These are phyloP conservation scores for Ophiostoma piceae DNA, from an alignment of 2,329 filamentous ascomycete genomes.

Conservation along the genomic window DNA sequence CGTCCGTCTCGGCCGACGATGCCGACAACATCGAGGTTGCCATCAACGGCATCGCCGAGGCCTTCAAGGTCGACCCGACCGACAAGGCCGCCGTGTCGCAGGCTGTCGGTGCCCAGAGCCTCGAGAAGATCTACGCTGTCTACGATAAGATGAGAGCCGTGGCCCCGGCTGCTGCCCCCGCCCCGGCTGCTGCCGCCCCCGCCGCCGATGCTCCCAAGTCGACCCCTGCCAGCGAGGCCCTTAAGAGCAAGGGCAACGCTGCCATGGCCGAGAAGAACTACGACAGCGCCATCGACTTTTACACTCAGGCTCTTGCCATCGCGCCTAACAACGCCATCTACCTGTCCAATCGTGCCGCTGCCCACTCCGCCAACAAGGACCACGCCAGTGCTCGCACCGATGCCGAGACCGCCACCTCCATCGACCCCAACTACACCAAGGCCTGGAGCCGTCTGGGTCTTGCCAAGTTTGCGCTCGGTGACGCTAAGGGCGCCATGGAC, in stretches of 20 bases:
- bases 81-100: constrained; percentile 67
- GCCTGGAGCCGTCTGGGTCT: constrained; percentile 92
- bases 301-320: constrained; percentile 78
- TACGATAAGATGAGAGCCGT: constrained; percentile 78
- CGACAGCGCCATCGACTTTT: constrained; percentile 70
- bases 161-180: constrained; percentile 33
- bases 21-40: constrained; percentile 92
- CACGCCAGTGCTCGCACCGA: constrained; percentile 80
- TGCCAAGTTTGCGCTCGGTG: constrained; percentile 84
- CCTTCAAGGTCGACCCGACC: constrained; percentile 87
- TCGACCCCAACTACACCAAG: constrained; percentile 93
- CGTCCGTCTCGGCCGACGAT: constrained; percentile 72
- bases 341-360: constrained; percentile 93
- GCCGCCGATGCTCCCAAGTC: constrained; percentile 35
- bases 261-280: constrained; percentile 97
- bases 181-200: constrained; percentile 37
- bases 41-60: constrained; percentile 87
- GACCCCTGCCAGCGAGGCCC: constrained; percentile 58
- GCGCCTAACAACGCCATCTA: constrained; percentile 88
- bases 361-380: constrained; percentile 77
- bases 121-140: constrained; percentile 86
- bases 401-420: constrained; percentile 80
- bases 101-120: constrained; percentile 78
- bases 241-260: constrained; percentile 88
- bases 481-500: constrained; percentile 87